A percentile compares a stretch with the other conserved stretches of the same genome.
Conservation (phyloP, 228 moss, liverwort and hornwort species). For the Sphagnum fallax region DNA sequence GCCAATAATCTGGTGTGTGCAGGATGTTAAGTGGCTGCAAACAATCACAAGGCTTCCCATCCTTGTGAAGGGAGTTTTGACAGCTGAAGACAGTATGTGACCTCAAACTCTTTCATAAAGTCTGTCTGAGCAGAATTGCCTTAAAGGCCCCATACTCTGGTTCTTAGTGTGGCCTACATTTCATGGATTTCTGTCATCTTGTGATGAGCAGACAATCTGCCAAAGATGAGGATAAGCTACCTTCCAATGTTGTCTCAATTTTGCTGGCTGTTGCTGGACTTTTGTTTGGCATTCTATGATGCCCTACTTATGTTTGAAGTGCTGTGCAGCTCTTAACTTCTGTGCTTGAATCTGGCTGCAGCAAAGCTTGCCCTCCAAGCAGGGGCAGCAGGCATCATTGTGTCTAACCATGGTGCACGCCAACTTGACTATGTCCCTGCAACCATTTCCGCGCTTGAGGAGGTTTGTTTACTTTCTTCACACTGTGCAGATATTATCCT, state of each 20-base stretch:
- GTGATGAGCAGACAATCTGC: too few species aligned
- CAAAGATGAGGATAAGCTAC: too few species aligned
- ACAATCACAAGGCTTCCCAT: slow-evolving; percentile 86
- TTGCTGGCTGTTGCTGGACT: too few species aligned
- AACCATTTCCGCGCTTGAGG: slow-evolving; percentile 88
- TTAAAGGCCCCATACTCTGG: too few species aligned
- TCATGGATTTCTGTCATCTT: too few species aligned
- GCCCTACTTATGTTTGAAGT: too few species aligned
- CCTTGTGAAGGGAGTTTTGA: slow-evolving; percentile 97
- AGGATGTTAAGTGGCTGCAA: slow-evolving; percentile 95
- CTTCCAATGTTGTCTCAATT: too few species aligned
- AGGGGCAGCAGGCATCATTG: slow-evolving; percentile 84
- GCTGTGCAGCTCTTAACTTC: not conserved
- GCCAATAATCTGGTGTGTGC: not conserved
- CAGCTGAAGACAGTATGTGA: slow-evolving; percentile 81
- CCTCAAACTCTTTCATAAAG: not conserved
- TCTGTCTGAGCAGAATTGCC: too few species aligned
- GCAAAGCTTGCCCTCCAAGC: slow-evolving; percentile 73
- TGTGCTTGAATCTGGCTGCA: slow-evolving; percentile 5
- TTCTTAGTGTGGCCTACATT: too few species aligned
- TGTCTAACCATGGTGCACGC: slow-evolving; percentile 92
- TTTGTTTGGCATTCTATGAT: too few species aligned
- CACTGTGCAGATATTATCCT: not conserved
- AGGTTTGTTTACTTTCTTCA: slow-evolving; percentile 30
- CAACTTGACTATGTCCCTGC: slow-evolving; percentile 96